These are phyloP conservation scores for Cryptococcus sp. DNA, from an alignment of 1,284 basidiomycete species.

Conservation along the genomic window DNA sequence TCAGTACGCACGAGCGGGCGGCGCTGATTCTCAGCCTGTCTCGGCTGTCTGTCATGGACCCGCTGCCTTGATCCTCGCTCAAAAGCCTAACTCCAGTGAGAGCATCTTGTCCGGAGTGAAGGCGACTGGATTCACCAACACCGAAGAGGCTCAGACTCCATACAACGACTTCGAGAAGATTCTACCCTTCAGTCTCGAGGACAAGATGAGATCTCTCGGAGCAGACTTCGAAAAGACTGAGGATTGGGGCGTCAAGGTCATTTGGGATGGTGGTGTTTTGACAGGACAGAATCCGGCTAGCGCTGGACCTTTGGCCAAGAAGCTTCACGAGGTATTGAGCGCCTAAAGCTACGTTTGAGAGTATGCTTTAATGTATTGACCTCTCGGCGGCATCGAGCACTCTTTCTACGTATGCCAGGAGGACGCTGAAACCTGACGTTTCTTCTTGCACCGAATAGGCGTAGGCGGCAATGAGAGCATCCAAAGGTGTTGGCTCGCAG, in stretches of 20 bases:
- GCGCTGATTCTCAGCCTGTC: slow-evolving; percentile 45
- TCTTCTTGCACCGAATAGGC: neutral
- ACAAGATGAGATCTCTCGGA: slow-evolving; percentile 57
- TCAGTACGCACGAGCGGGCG: neutral
- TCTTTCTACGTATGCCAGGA: slow-evolving; percentile 1
- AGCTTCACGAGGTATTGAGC: slow-evolving; percentile 27
- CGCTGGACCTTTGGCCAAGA: slow-evolving; percentile 45
- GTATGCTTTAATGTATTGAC: too few species aligned
- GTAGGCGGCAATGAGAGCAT: slow-evolving; percentile 43
- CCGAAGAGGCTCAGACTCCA: slow-evolving; percentile 55
- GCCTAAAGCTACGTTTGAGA: neutral
- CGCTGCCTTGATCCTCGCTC: slow-evolving; percentile 56
- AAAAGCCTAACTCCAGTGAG: slow-evolving; percentile 54
- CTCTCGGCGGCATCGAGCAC: slow-evolving; percentile 11
- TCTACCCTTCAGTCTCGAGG: slow-evolving; percentile 66
- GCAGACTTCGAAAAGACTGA: slow-evolving; percentile 58
- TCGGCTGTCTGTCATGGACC: slow-evolving; percentile 70
- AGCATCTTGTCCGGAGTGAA: slow-evolving; percentile 60
- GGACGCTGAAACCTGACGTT: neutral
- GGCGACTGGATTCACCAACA: slow-evolving; percentile 65
- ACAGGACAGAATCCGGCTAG: slow-evolving; percentile 62
- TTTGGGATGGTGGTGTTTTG: slow-evolving; percentile 50
- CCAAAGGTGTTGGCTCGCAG: slow-evolving; percentile 39
- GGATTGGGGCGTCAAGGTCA: slow-evolving; percentile 54
- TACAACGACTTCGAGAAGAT: slow-evolving; percentile 30